phyloP scores from a whole-genome alignment of 805 yeast genomes.

The Soucietia sequanensis region DNA sequence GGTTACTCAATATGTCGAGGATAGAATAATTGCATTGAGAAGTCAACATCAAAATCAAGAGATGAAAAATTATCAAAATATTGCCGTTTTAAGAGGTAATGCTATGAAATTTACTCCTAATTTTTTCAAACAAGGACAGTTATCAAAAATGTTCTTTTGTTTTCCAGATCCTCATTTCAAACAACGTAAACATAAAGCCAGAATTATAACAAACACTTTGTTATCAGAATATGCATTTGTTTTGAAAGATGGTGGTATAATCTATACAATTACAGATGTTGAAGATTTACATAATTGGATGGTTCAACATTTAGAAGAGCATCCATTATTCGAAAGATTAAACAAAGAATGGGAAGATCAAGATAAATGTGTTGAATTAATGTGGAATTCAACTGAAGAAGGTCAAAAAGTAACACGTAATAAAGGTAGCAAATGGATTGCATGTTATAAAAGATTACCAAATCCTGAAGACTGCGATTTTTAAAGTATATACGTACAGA shows the following conservation, averaged over 20 bases:
- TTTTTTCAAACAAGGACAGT: constrained; percentile 79
- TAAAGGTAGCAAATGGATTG: constrained; percentile 81
- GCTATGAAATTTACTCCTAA: constrained; percentile 98
- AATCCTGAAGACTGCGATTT: constrained; percentile 46
- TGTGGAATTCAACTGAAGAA: constrained; percentile 95
- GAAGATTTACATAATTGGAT: constrained; percentile 93
- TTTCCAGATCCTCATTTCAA: constrained; percentile 99
- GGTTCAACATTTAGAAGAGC: constrained; percentile 87
- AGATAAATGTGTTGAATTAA: constrained; percentile 81
- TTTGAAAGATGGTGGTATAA: constrained; percentile 78
- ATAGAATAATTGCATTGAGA: constrained; percentile 87
- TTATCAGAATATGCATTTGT: constrained; percentile 91
- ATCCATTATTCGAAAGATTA: constrained; percentile 86
- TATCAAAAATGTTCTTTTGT: constrained; percentile 92
- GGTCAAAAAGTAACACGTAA: constrained; percentile 95
- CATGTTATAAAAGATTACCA: constrained; percentile 78
- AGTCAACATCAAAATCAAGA: constrained; percentile 40
- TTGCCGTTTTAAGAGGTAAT: constrained; percentile 88
- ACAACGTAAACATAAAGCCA: constrained; percentile 94
- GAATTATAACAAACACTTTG: constrained; percentile 88
- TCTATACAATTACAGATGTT: constrained; percentile 96
- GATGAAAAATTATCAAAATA: constrained; percentile 64
- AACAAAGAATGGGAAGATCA: constrained; percentile 72
- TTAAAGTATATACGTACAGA: no score
- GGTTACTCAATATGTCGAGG: constrained; percentile 96